Conservation (phyloP, 2,329 filamentous ascomycete genomes). For the Lecanicillium sp. region DNA sequence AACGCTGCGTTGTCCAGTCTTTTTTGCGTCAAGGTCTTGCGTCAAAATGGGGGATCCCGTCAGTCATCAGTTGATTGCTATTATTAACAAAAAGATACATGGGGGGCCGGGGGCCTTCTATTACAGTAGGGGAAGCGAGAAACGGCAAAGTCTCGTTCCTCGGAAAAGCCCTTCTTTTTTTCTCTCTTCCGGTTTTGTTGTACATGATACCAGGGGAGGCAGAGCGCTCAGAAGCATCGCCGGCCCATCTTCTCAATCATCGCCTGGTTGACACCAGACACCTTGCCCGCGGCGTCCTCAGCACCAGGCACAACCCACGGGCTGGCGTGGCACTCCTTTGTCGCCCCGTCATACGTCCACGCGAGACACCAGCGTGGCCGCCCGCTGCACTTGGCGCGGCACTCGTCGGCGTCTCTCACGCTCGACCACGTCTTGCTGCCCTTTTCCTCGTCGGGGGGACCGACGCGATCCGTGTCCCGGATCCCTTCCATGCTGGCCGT, state of each 20-base stretch:
- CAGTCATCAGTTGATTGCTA: no score
- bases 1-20: no score
- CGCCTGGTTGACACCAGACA: slow-evolving; percentile 25
- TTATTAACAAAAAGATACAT: no score
- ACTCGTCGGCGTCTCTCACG: slow-evolving; percentile 32
- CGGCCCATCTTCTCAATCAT: slow-evolving; percentile 18
- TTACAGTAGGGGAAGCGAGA: no score
- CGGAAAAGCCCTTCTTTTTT: no score
- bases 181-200: no score
- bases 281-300: slow-evolving; percentile 15
- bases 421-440: slow-evolving; percentile 26
- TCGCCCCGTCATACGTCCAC: slow-evolving; percentile 39
- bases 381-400: slow-evolving; percentile 31
- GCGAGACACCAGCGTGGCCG: slow-evolving; percentile 32
- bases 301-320: slow-evolving; percentile 43
- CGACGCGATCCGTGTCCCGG: slow-evolving; percentile 45
- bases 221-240: slow-evolving; percentile 15
- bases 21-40: no score
- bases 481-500: no score
- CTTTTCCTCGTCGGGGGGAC: slow-evolving; percentile 37
- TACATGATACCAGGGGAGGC: no score
- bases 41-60: no score
- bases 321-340: slow-evolving; percentile 33
- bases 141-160: no score
- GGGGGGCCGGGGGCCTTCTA: no score